Base-by-base conservation (phyloP, 2,329 filamentous ascomycete genomes). In the Cryphonectria radicalis region DNA sequence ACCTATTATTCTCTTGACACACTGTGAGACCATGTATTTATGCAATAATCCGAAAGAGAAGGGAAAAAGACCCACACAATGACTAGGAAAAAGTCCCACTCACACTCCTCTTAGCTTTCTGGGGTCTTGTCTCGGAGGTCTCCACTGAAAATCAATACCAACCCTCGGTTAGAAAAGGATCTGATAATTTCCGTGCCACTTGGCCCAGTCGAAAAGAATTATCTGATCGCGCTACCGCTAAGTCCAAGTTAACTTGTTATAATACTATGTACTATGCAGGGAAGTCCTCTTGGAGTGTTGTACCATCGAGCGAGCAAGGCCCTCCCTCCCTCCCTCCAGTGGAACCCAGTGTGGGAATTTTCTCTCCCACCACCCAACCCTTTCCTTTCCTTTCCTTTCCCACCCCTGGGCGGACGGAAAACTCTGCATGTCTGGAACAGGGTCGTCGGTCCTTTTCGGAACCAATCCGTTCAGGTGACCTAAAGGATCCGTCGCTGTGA, bases 111-210 rank as follows among this genome's bases (percentile, higher is more conserved):
- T 17, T 28, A 59, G 28, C 55, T 19, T 14, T 14, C 13, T 14
- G 8, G 25, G 8, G 46, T 22, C 55, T 8, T 2, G 55, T 28
- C 53, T 59, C 25, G 13, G 14, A 19, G 55, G 4, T 32, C 14
- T 7, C 14, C 13, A 32, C 14, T 35, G 5, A 57, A 8, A 57
- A 17, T 28, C 46, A n/a, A 50, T n/a, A 50, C 46, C 46, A 32
- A 19, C 25, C 55, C 25, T 59, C 28, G 55, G 55, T 3, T 35
- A 32, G 55, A 59, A 59, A 59, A 59, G 55, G 55, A 59, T 59
- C 55, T 32, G 55, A 59, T 59, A 59, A 35, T 59, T 59, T 59
- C 28, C 55, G 55, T 32, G 25, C 25, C 55, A 32, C 55, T 59
- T 59, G 14, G 28, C 6, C 6, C 35, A 22, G 46, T 50, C 8